A percentile compares a stretch with the other conserved stretches of the same genome.
These are phyloP conservation scores for Orychophragmus violaceus DNA, from an alignment of 345 rosid genomes.

Conservation along the genomic window DNA sequence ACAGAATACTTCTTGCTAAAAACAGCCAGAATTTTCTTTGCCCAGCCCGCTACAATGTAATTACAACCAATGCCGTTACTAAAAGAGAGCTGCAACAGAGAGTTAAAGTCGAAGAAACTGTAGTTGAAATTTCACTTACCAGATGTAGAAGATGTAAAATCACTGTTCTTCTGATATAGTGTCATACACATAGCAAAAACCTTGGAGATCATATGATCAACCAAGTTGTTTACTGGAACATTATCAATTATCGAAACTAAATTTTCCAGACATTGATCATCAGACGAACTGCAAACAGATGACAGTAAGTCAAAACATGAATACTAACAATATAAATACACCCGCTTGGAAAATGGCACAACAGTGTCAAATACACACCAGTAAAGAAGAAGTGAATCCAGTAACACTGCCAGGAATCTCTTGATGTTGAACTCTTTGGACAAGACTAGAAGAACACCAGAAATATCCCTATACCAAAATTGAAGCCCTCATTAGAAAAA, in stretches of 20 bases:
- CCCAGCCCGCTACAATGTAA: slow-evolving; percentile 63
- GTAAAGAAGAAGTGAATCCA: slow-evolving; percentile 56
- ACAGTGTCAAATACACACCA: slow-evolving; percentile 42
- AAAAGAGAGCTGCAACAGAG: background rate
- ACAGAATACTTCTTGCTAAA: slow-evolving; percentile 61
- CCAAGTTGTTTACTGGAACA: slow-evolving; percentile 48
- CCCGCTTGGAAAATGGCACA: background rate
- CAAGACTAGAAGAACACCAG: slow-evolving; percentile 51
- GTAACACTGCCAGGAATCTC: slow-evolving; percentile 53
- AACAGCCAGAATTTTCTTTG: slow-evolving; percentile 51
- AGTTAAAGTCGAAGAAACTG: background rate
- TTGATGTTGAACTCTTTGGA: slow-evolving; percentile 69
- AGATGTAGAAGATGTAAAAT: slow-evolving; percentile 38
- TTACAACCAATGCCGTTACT: background rate
- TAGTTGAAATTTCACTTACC: slow-evolving; percentile 36
- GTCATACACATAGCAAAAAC: slow-evolving; percentile 58
- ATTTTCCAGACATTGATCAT: slow-evolving; percentile 41
- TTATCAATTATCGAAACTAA: slow-evolving; percentile 58
- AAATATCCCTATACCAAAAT: slow-evolving; percentile 45
- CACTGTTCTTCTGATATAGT: slow-evolving; percentile 41
- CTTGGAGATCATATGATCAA: slow-evolving; percentile 53
- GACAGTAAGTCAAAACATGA: slow-evolving; percentile 21
- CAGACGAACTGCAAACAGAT: slow-evolving; percentile 53
- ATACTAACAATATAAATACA: background rate
- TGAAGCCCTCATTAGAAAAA: background rate